Conservation (phyloP, 495 filamentous ascomycete species). For the Cercophora samala region DNA sequence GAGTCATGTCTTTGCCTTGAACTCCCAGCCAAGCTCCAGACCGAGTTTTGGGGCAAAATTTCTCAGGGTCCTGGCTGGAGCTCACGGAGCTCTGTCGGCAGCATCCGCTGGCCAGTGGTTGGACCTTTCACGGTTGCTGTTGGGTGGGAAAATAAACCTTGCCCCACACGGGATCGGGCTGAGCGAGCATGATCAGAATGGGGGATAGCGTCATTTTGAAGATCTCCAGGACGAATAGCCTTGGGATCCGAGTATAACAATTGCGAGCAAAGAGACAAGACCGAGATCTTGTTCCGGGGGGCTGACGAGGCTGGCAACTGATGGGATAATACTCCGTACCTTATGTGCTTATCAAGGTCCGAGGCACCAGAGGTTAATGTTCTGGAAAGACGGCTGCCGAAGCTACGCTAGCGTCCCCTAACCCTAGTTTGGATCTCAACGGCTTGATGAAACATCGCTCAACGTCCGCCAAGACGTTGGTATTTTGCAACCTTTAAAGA, state of each 20-base stretch:
- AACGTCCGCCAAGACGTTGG: neutral
- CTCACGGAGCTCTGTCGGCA: neutral
- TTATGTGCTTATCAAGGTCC: neutral
- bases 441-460: neutral
- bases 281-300: neutral
- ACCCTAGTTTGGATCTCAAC: neutral
- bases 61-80: neutral
- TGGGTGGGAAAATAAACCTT: neutral
- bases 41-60: neutral
- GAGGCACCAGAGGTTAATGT: neutral
- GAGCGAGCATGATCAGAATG: neutral
- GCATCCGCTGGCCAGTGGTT: neutral
- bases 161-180: neutral
- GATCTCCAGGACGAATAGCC: neutral
- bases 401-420: neutral
- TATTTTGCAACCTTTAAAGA: neutral
- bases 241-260: neutral
- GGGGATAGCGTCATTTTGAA: neutral
- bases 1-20: neutral
- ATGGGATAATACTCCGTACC: too few species aligned
- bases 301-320: neutral
- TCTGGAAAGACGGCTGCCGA: neutral
- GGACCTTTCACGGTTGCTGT: neutral
- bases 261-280: neutral
- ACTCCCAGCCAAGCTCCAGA: neutral